phyloP scores from a whole-genome alignment of 441 rosid species.

The Raphanus hybrid region DNA sequence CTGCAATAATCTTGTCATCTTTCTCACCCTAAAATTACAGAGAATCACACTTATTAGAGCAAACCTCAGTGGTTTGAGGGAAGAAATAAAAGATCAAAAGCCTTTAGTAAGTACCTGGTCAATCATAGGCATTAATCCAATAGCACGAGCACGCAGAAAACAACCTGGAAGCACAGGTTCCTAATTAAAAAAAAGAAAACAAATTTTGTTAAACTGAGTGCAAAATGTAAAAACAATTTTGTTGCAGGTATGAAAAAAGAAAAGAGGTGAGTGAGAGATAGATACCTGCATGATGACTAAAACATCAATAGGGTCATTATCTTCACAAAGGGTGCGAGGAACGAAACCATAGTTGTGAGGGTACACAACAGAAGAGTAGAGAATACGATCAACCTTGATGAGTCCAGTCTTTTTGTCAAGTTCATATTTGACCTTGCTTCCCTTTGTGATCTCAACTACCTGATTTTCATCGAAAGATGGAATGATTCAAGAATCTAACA shows the following conservation, averaged over 20 bases:
- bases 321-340: slow-evolving; percentile 51
- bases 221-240: neutral
- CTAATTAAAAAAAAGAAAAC: neutral
- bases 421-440: slow-evolving; percentile 52
- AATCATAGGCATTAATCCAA: slow-evolving; percentile 50
- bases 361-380: slow-evolving; percentile 50
- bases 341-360: slow-evolving; percentile 53
- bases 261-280: neutral
- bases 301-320: slow-evolving; percentile 51
- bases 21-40: slow-evolving; percentile 36
- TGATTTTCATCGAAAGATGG: slow-evolving; percentile 13
- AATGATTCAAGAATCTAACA: neutral
- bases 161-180: slow-evolving; percentile 49
- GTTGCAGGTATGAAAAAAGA: neutral
- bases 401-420: slow-evolving; percentile 55
- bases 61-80: neutral
- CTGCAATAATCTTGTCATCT: slow-evolving; percentile 48
- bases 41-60: neutral
- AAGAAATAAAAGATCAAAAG: neutral
- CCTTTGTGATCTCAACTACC: slow-evolving; percentile 53
- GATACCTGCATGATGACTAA: slow-evolving; percentile 50
- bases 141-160: slow-evolving; percentile 46
- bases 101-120: slow-evolving; percentile 25
- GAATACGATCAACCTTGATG: slow-evolving; percentile 49
- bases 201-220: neutral